phyloP scores from a whole-genome alignment of 2,329 filamentous ascomycete genomes.

The Hypocreales sp. region DNA sequence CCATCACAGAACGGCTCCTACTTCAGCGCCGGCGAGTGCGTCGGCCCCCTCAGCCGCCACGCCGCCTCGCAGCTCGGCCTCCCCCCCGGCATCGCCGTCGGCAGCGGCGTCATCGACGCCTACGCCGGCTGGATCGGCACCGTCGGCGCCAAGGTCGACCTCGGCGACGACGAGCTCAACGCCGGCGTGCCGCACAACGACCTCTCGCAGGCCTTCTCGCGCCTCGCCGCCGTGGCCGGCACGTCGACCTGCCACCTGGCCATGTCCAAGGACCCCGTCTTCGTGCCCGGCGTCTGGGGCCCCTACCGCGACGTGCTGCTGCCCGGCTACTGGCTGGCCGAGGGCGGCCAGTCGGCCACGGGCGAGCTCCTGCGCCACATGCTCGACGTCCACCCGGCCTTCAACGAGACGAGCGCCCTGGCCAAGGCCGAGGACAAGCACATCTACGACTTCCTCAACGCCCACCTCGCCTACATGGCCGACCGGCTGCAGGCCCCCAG shows the following conservation, averaged over 20 bases:
- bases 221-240: slow-evolving; percentile 84
- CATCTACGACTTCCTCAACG: slow-evolving; percentile 91
- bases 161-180: slow-evolving; percentile 50
- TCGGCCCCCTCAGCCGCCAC: slow-evolving; percentile 70
- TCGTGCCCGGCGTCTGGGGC: slow-evolving; percentile 92
- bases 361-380: slow-evolving; percentile 90
- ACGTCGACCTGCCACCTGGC: slow-evolving; percentile 96
- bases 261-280: slow-evolving; percentile 86
- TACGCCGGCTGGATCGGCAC: slow-evolving; percentile 99
- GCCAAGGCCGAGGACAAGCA: slow-evolving; percentile 73
- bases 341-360: slow-evolving; percentile 92
- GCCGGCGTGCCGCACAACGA: slow-evolving; percentile 60
- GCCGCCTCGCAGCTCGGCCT: slow-evolving; percentile 75
- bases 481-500: slow-evolving; percentile 55
- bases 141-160: slow-evolving; percentile 86
- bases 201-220: slow-evolving; percentile 81
- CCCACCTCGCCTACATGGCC: slow-evolving; percentile 64
- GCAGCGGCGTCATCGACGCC: slow-evolving; percentile 93
- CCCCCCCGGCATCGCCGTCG: slow-evolving; percentile 75
- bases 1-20: slow-evolving; percentile 69
- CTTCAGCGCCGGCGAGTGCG: slow-evolving; percentile 79
- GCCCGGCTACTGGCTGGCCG: slow-evolving; percentile 89
- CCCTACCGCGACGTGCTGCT: slow-evolving; percentile 91
- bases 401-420: slow-evolving; percentile 61
- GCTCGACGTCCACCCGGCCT: slow-evolving; percentile 86